Evolutionary conservation across 768 basidiomycete species (phyloP).

Genomic region (Multifurca ochricompacta): DNA sequence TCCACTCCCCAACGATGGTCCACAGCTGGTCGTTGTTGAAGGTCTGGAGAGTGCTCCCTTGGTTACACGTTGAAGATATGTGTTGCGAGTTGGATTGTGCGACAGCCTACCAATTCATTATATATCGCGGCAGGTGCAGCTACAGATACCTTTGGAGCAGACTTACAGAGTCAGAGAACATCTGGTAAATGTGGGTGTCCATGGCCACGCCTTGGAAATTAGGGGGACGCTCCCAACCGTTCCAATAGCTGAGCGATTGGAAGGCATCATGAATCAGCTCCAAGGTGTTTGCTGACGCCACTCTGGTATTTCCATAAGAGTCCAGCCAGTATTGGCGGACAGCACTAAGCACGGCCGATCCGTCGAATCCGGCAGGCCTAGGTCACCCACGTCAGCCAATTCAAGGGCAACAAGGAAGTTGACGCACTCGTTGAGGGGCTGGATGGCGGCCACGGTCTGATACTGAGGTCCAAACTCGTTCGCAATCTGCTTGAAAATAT

Average conservation of each 20-base stretch:
- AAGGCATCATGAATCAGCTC: constrained; percentile 75
- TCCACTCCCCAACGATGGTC: constrained; percentile 86
- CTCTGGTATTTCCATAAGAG: constrained; percentile 66
- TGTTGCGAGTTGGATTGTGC: constrained; percentile 45
- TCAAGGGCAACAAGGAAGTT: not conserved
- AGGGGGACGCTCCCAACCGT: constrained; percentile 47
- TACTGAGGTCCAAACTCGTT: constrained; percentile 48
- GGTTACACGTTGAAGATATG: constrained; percentile 50
- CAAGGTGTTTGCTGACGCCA: constrained; percentile 47
- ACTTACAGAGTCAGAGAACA: constrained; percentile 51
- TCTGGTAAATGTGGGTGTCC: constrained; percentile 75
- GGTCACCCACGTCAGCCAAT: constrained; percentile 1
- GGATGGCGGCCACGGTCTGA: constrained; percentile 56
- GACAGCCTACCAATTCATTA: constrained; percentile 33
- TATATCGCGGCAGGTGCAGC: not conserved
- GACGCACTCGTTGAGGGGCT: constrained; percentile 68
- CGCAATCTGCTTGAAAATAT: constrained; percentile 56
- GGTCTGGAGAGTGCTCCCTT: constrained; percentile 36
- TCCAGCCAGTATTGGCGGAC: constrained; percentile 59
- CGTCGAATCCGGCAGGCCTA: constrained; percentile 67
- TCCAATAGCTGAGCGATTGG: constrained; percentile 64
- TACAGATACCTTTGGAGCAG: too few species aligned
- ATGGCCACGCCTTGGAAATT: constrained; percentile 60
- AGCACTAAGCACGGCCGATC: constrained; percentile 41
- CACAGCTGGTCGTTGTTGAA: constrained; percentile 49